Conservation (phyloP, 352 stramenopile species). For the Globisporangium lucens region DNA sequence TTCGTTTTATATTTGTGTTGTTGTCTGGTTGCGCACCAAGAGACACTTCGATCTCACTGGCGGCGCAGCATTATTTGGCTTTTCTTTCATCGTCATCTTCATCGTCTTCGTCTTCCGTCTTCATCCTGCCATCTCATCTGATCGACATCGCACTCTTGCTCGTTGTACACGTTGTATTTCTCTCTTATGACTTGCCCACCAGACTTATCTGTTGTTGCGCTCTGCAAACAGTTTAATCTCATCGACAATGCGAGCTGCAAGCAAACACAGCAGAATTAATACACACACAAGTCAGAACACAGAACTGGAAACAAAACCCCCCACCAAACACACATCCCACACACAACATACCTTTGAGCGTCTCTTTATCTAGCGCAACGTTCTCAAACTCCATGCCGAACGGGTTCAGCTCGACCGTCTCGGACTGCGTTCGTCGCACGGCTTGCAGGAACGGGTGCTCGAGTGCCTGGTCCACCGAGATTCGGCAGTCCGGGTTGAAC, state of each 20-base stretch:
- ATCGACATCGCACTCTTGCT: slow-evolving; percentile 1
- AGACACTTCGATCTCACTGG: not conserved
- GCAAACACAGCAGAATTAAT: slow-evolving; percentile 1
- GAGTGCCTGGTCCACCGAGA: slow-evolving; percentile 84
- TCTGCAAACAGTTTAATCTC: slow-evolving; percentile 85
- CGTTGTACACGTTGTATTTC: slow-evolving; percentile 10
- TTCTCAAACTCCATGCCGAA: slow-evolving; percentile 90
- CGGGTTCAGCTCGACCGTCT: slow-evolving; percentile 70
- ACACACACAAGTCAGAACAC: slow-evolving; percentile 3
- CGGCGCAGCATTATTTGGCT: not conserved
- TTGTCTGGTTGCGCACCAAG: not conserved
- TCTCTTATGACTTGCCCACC: not conserved
- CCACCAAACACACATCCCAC: not conserved
- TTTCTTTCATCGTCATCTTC: slow-evolving; percentile 5
- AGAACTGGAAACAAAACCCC: slow-evolving; percentile 6
- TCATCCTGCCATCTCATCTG: slow-evolving; percentile 1
- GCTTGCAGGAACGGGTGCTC: slow-evolving; percentile 81
- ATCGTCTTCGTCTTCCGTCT: not conserved
- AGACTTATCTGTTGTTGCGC: slow-evolving; percentile 60
- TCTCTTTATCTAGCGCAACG: slow-evolving; percentile 76
- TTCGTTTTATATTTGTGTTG: slow-evolving; percentile 11
- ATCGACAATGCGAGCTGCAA: slow-evolving; percentile 77
- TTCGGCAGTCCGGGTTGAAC: slow-evolving; percentile 79
- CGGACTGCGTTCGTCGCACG: slow-evolving; percentile 67
- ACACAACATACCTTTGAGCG: slow-evolving; percentile 68